A percentile compares a stretch with the other conserved stretches of the same genome.
Conservation (phyloP, 2,329 filamentous ascomycete genomes). For the Ophiocordyceps camponoti-rufipedis region DNA sequence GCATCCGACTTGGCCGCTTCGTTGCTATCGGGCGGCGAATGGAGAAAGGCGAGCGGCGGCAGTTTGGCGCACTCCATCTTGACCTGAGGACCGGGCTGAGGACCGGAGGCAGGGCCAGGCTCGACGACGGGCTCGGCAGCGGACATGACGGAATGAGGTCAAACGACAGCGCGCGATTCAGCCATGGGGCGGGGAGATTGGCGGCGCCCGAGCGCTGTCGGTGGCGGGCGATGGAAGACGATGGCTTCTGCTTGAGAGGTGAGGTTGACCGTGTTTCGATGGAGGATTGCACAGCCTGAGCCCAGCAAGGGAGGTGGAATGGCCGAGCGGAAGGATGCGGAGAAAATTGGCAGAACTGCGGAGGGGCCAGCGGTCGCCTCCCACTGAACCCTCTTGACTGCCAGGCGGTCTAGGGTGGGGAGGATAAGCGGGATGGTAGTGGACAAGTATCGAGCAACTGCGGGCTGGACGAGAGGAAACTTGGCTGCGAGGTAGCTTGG, state of each 20-base stretch:
- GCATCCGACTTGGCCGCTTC: slow-evolving; percentile 38
- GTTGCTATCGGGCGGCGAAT: slow-evolving; percentile 48
- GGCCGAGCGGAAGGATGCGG: slow-evolving; percentile 2
- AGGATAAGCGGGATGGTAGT: neutral
- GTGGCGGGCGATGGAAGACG: neutral
- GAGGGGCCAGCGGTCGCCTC: neutral
- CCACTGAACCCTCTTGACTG: neutral
- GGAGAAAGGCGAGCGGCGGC: slow-evolving; percentile 26
- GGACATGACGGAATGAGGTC: slow-evolving; percentile 27
- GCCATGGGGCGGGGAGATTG: slow-evolving; percentile 12
- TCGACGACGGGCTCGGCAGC: slow-evolving; percentile 8
- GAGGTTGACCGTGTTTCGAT: slow-evolving; percentile 1
- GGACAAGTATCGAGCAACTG: neutral
- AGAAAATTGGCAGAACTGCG: slow-evolving; percentile 1
- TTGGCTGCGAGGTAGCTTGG: neutral
- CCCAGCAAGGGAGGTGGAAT: neutral
- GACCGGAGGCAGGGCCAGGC: slow-evolving; percentile 7
- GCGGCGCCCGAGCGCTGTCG: neutral
- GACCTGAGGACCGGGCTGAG: slow-evolving; percentile 8
- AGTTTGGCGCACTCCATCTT: slow-evolving; percentile 17
- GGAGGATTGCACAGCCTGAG: neutral
- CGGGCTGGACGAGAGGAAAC: neutral
- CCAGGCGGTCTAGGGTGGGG: neutral
- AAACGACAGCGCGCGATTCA: slow-evolving; percentile 17
- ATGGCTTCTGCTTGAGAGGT: neutral